phyloP scores from a whole-genome alignment of 106 monocot species.

The Dendrobium huoshanense region DNA sequence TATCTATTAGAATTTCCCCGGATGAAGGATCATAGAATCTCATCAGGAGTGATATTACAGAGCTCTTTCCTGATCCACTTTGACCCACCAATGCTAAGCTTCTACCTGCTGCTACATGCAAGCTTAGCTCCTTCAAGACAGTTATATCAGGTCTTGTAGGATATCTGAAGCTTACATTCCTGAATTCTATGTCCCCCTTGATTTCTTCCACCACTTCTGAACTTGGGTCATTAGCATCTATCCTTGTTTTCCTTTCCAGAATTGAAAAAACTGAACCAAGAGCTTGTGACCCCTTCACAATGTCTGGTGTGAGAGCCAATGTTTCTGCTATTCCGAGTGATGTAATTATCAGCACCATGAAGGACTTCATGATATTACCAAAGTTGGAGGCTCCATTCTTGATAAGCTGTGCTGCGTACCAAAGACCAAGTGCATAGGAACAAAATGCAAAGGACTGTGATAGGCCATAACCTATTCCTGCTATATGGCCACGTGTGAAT shows the following conservation, averaged over 20 bases:
- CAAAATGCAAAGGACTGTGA: slow-evolving; percentile 37
- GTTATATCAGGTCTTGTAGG: slow-evolving; percentile 24
- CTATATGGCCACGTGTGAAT: slow-evolving; percentile 27
- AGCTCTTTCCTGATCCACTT: slow-evolving; percentile 19
- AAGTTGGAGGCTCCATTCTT: slow-evolving; percentile 30
- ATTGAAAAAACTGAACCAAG: slow-evolving; percentile 29
- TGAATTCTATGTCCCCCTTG: slow-evolving; percentile 47
- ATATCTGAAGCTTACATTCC: slow-evolving; percentile 42
- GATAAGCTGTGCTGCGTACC: slow-evolving; percentile 42
- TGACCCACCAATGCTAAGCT: slow-evolving; percentile 24
- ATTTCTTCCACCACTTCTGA: slow-evolving; percentile 20
- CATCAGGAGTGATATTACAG: slow-evolving; percentile 10
- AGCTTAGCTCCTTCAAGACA: slow-evolving; percentile 19
- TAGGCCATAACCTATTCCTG: slow-evolving; percentile 37
- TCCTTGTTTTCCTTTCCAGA: slow-evolving; percentile 22
- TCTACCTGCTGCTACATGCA: slow-evolving; percentile 24
- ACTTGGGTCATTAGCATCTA: slow-evolving; percentile 24
- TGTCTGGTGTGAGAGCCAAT: slow-evolving; percentile 33
- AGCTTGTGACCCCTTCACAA: slow-evolving; percentile 27
- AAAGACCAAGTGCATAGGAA: slow-evolving; percentile 49
- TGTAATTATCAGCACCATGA: slow-evolving; percentile 42
- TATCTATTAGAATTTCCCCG: slow-evolving; percentile 16
- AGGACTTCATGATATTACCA: slow-evolving; percentile 32
- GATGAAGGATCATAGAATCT: slow-evolving; percentile 24
- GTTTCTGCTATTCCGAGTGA: slow-evolving; percentile 41